Evolutionary conservation across 176 grass and related monocot genomes (phyloP), one percentile per base, ranked within the genome.

Genomic region (Phoenix dactylifera): DNA sequence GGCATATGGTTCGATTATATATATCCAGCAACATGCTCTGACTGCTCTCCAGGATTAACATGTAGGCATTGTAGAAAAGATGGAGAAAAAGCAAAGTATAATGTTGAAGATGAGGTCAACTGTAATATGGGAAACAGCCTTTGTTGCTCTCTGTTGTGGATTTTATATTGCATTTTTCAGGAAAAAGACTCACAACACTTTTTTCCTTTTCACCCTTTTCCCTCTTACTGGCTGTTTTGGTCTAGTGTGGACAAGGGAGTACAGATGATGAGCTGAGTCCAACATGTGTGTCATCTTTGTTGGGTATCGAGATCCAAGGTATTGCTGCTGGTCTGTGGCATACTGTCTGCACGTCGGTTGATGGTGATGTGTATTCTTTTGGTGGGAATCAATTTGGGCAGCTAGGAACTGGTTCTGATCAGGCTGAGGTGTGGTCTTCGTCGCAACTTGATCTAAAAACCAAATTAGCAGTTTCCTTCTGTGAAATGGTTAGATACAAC

Each of bases 371-470:
- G 17, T 99, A 93, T 78, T 86, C 94, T 16, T 99, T 99, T 25
- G 94, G 94, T 61, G 88, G 94, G 24, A 99, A 99, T 62, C 94
- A 99, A 60, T 99, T 99, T 39, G 94, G 94, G 10, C 94, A 99
- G 80, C 88, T 99, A 18, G 94, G 94, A 22, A 79, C 80, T 65
- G 85, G 94, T 71, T 99, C 88, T 86, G 88, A 99, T 77, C 94
- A 99, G 77, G 85, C 88, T 65, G 94, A 99, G 88, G 94, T 99
- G 72, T 18, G 54, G 18, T 24, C 24, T 70, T 3, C 22, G 5
- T 30, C 28, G 6, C 26, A 28, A 28, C 28, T 30, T 30, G 28
- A 30, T 6, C 28, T 30, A 4, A 30, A 30, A 30, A 30, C 10
- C 35, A 44, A 44, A 12, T 44, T 12, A 44, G 2, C 14, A 44